Conservation (phyloP, 1,284 basidiomycete species). For the Peniophora sp. region DNA sequence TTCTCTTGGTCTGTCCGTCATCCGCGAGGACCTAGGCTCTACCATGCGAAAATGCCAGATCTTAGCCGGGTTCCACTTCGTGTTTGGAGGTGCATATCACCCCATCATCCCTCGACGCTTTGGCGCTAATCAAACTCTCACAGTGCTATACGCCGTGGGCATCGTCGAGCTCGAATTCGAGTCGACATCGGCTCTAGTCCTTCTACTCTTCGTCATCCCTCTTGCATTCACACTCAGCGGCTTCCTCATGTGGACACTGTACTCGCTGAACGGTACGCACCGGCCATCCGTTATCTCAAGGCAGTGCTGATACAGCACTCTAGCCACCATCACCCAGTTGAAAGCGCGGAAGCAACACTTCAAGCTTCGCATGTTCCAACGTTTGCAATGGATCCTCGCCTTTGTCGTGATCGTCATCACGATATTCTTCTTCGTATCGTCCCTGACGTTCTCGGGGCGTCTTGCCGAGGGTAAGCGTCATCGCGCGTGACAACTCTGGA, state of each 20-base stretch:
- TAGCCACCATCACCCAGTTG: slow-evolving; percentile 82
- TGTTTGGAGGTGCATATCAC: slow-evolving; percentile 78
- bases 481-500: not conserved
- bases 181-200: slow-evolving; percentile 71
- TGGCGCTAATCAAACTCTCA: not conserved
- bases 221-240: slow-evolving; percentile 89
- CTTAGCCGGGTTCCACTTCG: slow-evolving; percentile 78
- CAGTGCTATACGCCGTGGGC: slow-evolving; percentile 86
- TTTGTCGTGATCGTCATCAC: slow-evolving; percentile 77
- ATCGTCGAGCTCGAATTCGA: slow-evolving; percentile 90
- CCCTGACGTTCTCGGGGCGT: slow-evolving; percentile 85
- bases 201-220: slow-evolving; percentile 86
- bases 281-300: not conserved
- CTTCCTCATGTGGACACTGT: slow-evolving; percentile 94
- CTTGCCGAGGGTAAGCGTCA: slow-evolving; percentile 67
- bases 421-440: slow-evolving; percentile 89
- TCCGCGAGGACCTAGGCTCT: slow-evolving; percentile 69
- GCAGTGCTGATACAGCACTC: slow-evolving; percentile 6
- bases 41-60: slow-evolving; percentile 76
- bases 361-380: slow-evolving; percentile 83
- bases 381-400: slow-evolving; percentile 84
- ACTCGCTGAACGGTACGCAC: slow-evolving; percentile 71
- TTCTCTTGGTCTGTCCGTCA: slow-evolving; percentile 80
- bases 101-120: not conserved
- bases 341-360: slow-evolving; percentile 79